Evolutionary conservation across 768 basidiomycete genomes (phyloP).

Genomic region (Cyclocybe aegerita): DNA sequence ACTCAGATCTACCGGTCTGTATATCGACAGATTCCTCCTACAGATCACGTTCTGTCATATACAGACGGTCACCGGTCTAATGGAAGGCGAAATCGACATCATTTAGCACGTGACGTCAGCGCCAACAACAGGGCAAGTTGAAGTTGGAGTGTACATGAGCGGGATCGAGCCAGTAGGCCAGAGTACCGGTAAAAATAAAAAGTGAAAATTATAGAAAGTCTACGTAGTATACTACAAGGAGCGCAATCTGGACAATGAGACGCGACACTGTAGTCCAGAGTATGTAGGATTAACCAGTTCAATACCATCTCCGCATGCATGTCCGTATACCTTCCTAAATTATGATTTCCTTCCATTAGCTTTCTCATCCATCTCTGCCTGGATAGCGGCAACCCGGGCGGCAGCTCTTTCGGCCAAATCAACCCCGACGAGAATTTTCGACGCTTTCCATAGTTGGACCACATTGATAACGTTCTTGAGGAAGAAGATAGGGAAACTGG

Average conservation of each 20-base stretch:
- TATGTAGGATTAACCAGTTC: no score
- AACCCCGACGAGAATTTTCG: constrained; percentile 90
- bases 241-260: no score
- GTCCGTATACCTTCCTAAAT: background rate
- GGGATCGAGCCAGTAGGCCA: background rate
- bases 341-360: constrained; percentile 1
- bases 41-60: no score
- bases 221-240: background rate
- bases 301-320: no score
- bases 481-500: constrained; percentile 67
- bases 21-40: no score
- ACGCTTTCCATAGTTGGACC: constrained; percentile 98
- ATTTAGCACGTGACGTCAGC: no score
- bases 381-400: constrained; percentile 45
- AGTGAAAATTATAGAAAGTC: background rate
- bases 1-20: no score
- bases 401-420: constrained; percentile 84
- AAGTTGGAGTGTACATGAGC: background rate
- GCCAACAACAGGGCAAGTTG: no score
- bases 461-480: constrained; percentile 91
- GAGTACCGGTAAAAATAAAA: background rate
- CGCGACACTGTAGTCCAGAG: no score
- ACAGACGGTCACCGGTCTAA: no score
- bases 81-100: no score
- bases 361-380: constrained; percentile 16